Percentiles rank a stretch among this genome's conserved stretches.
Evolutionary conservation across 2,329 filamentous ascomycete genomes (phyloP).

Genomic region (Aspergillus calidoustus): DNA sequence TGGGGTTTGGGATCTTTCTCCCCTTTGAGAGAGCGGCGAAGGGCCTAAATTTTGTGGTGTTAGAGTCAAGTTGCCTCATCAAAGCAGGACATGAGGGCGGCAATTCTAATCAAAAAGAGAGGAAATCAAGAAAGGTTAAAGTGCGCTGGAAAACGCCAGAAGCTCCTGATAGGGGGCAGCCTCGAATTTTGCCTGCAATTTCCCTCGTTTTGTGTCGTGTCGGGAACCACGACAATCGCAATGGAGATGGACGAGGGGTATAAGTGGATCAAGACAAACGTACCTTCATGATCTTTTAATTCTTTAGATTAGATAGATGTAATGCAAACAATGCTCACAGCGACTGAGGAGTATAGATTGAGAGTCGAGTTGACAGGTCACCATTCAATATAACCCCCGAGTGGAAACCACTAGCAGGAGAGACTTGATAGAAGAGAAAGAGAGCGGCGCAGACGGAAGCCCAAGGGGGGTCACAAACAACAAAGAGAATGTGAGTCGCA

Average conservation of each 20-base stretch:
- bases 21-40: conserved; percentile 87
- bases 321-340: conserved; percentile 3
- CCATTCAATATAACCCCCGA: conserved; percentile 17
- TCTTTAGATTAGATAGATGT: conserved; percentile 8
- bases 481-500: conserved; percentile 15
- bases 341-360: conserved; percentile 1
- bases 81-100: conserved; percentile 10
- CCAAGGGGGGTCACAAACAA: conserved; percentile 8
- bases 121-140: neutral
- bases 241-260: conserved; percentile 26
- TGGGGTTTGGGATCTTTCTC: conserved; percentile 71
- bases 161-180: neutral
- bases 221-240: conserved; percentile 24
- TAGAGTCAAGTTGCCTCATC: conserved; percentile 11
- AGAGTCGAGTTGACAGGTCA: conserved; percentile 14
- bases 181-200: conserved; percentile 16
- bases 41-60: conserved; percentile 58
- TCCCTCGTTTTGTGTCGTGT: conserved; percentile 8
- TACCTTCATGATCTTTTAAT: conserved; percentile 31
- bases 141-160: neutral
- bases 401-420: conserved; percentile 14
- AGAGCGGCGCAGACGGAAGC: conserved; percentile 7
- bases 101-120: neutral
- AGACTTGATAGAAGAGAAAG: conserved; percentile 13
- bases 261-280: conserved; percentile 8